Evolutionary conservation across 495 filamentous ascomycete species (phyloP), one percentile per base, ranked within the genome.

Genomic region (Parathielavia appendiculata): DNA sequence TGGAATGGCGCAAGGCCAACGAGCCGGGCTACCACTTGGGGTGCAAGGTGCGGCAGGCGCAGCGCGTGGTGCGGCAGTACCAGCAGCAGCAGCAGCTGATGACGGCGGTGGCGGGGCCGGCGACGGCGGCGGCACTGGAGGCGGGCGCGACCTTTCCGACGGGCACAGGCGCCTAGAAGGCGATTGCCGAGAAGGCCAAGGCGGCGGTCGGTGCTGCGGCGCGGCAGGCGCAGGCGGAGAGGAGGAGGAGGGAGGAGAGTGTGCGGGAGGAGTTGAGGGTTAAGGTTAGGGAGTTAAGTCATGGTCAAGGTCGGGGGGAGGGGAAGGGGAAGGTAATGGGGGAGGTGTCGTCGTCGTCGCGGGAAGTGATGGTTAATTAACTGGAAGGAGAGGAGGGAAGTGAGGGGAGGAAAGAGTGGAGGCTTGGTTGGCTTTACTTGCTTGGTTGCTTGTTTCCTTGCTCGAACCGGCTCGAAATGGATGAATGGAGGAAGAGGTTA

Each of bases 1-100:
- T 78, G 17, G 75, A 78, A 61, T 64, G 63, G 54, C 69, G 66
- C 46, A 75, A 76, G 36, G 67, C 66, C 10, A 72, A 67, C 5
- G 71, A 78, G 51, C 70, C 69, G 5, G 58, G 60, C 0, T 78
- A 74, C 46, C 73, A 76, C 30, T 55, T 66, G 36, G 60, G 62
- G 35, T 76, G 74, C 70, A 73, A 70, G 60, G 68, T 71, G 51
- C 71, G 75, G 5, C 75, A 78, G 54, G 73, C 74, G 0, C 63
- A 71, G 12, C 72, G 75, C 22, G 61, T 68, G 1, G 62, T 72
- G 23, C 64, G 73, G 11, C 71, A 73, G 59, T 60, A 59, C 38
- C 63, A 65, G 10, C 55, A 61, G 35, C 50, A 66, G 30, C 54
- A 60, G 9, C 32, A 57, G 19, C 11, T 10, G 9, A 13, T 1